Conservation (phyloP, 164 flowering plant genomes). For the Sextonia rubra region DNA sequence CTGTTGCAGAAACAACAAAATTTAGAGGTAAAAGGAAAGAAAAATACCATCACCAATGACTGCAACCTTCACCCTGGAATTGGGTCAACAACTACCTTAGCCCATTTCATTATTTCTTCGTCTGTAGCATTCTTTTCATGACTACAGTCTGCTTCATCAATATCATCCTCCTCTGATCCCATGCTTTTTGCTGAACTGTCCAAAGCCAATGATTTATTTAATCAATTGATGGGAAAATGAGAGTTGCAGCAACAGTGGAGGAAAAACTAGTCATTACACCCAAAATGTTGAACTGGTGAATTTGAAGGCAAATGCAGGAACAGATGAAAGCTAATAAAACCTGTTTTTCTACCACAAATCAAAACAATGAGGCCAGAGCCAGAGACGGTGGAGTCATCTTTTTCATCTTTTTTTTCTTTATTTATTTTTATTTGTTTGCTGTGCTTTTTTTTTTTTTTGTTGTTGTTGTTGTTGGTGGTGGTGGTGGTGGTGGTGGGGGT, state of each 20-base stretch:
- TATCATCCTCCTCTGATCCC: constrained; percentile 66
- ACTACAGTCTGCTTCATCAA: constrained; percentile 34
- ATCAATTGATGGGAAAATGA: constrained; percentile 2
- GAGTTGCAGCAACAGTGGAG: not conserved
- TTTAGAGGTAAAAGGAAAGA: constrained; percentile 1
- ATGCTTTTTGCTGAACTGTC: constrained; percentile 87
- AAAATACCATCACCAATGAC: not conserved
- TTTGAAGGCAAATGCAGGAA: not conserved
- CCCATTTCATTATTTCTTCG: constrained; percentile 70
- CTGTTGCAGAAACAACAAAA: constrained; percentile 30
- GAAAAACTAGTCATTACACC: not conserved
- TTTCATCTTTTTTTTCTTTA: too few relatives aligned
- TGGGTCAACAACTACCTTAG: constrained; percentile 43
- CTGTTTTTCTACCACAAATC: too few relatives aligned
- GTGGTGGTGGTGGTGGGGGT: too few relatives aligned
- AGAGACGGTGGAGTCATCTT: too few relatives aligned
- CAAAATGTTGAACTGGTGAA: not conserved
- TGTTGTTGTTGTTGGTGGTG: accelerated
- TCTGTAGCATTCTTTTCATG: constrained; percentile 36
- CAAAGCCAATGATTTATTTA: constrained; percentile 26
- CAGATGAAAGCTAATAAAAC: not conserved
- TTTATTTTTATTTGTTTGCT: too few relatives aligned
- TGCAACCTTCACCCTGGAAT: not conserved
- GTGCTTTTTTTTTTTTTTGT: too few relatives aligned
- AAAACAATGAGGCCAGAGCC: too few relatives aligned